A percentile compares a stretch with the other conserved stretches of the same genome.
Conservation (phyloP, 495 filamentous ascomycete genomes). For the Parmelia sp. region DNA sequence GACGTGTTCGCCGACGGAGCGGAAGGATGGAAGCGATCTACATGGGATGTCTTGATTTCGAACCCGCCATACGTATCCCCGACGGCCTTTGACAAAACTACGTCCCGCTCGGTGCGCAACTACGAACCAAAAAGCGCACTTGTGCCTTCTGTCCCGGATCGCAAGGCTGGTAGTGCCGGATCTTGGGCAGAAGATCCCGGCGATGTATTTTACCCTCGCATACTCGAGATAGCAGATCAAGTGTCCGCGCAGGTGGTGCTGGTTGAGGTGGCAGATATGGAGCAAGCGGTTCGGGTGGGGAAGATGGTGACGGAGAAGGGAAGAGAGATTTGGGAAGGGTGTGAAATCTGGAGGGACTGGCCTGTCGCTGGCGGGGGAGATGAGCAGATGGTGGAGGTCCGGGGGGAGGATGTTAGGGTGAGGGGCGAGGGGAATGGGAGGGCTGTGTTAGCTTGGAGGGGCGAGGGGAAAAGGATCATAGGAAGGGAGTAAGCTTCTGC, state of each 20-base stretch:
- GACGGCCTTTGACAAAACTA: constrained; percentile 49
- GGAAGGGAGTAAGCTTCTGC: not conserved
- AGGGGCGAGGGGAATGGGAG: constrained; percentile 25
- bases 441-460: constrained; percentile 25
- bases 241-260: constrained; percentile 4
- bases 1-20: constrained; percentile 46
- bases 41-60: constrained; percentile 67
- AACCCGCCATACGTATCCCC: constrained; percentile 91
- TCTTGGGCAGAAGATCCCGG: not conserved
- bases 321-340: constrained; percentile 20
- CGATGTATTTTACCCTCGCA: constrained; percentile 22
- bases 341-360: constrained; percentile 53
- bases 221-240: constrained; percentile 12
- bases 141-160: constrained; percentile 53
- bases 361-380: constrained; percentile 37
- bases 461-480: not conserved
- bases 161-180: too few relatives aligned
- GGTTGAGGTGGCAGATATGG: constrained; percentile 27
- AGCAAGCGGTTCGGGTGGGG: constrained; percentile 30
- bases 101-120: constrained; percentile 64
- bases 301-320: constrained; percentile 21
- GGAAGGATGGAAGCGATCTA: not conserved
- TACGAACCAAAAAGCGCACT: constrained; percentile 76
- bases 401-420: constrained; percentile 7
- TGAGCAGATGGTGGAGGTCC: constrained; percentile 20